Evolutionary conservation across 768 basidiomycete species (phyloP).

Genomic region (Grammothele lineata): DNA sequence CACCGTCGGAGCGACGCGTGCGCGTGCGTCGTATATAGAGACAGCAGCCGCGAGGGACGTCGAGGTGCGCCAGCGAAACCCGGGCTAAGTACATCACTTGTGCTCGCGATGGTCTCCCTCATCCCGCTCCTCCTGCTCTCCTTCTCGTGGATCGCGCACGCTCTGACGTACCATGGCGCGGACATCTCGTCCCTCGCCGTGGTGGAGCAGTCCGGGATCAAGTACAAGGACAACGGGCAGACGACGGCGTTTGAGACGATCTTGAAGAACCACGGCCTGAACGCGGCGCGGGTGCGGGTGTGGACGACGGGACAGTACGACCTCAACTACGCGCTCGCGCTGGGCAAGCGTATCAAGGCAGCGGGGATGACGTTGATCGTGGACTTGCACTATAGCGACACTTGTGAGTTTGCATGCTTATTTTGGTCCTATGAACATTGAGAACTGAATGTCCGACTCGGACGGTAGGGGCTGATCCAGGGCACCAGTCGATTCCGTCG

Average conservation of each 20-base stretch:
- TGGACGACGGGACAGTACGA: conserved; percentile 64
- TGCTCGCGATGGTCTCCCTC: conserved; percentile 7
- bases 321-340: conserved; percentile 44
- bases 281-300: conserved; percentile 54
- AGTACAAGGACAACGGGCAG: conserved; percentile 39
- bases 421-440: background rate
- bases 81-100: too few species aligned
- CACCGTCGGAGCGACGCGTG: too few species aligned
- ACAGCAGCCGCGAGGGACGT: too few species aligned
- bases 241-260: conserved; percentile 45
- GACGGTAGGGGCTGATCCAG: conserved; percentile 57
- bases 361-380: conserved; percentile 53
- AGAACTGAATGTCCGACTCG: background rate
- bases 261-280: conserved; percentile 47
- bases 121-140: conserved; percentile 11
- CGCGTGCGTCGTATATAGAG: too few species aligned
- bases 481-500: conserved; percentile 54
- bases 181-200: conserved; percentile 53
- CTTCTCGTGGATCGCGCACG: conserved; percentile 9
- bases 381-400: conserved; percentile 62
- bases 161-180: conserved; percentile 45
- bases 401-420: conserved; percentile 35
- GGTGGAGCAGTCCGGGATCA: conserved; percentile 45
- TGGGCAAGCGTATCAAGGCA: conserved; percentile 52
- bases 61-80: too few species aligned